Percentiles rank a stretch among this genome's conserved stretches.
Evolutionary conservation across 2,329 filamentous ascomycete species (phyloP).

Genomic region (Fusarium nisikadoi): DNA sequence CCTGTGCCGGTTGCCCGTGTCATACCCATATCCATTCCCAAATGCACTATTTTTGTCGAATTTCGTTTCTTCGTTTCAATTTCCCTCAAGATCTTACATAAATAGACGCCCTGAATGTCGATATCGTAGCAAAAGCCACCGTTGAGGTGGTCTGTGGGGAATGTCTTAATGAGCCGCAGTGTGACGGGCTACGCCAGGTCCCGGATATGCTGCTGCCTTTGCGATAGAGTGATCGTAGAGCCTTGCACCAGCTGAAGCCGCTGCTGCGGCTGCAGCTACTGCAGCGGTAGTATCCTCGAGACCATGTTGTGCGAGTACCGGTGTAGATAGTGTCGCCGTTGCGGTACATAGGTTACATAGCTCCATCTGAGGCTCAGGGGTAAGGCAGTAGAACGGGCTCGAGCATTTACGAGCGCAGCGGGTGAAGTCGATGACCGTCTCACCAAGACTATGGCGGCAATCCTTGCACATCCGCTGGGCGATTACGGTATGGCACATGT

Average conservation of each 20-base stretch:
- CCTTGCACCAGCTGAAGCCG: conserved; percentile 17
- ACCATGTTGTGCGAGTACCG: conserved; percentile 42
- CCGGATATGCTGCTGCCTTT: conserved; percentile 29
- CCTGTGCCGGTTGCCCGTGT: conserved; percentile 15
- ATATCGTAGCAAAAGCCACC: background rate
- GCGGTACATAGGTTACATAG: conserved; percentile 41
- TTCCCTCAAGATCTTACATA: conserved; percentile 26
- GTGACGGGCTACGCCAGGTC: conserved; percentile 17
- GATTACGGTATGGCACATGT: conserved; percentile 47
- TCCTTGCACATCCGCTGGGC: conserved; percentile 46
- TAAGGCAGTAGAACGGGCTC: conserved; percentile 47
- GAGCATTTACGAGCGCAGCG: conserved; percentile 46
- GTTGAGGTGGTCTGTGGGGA: background rate
- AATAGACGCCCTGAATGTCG: conserved; percentile 16
- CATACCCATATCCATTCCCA: conserved; percentile 24
- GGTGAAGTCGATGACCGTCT: conserved; percentile 46
- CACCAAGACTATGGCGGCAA: conserved; percentile 43
- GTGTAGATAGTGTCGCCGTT: conserved; percentile 37
- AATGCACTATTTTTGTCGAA: conserved; percentile 14
- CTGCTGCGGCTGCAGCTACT: conserved; percentile 14
- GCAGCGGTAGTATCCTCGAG: conserved; percentile 23
- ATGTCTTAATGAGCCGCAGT: conserved; percentile 27
- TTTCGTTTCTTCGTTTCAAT: conserved; percentile 35
- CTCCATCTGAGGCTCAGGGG: conserved; percentile 43
- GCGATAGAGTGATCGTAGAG: conserved; percentile 35